phyloP scores from a whole-genome alignment of 495 filamentous ascomycete genomes.

The Umbilicaria muhlenbergii region DNA sequence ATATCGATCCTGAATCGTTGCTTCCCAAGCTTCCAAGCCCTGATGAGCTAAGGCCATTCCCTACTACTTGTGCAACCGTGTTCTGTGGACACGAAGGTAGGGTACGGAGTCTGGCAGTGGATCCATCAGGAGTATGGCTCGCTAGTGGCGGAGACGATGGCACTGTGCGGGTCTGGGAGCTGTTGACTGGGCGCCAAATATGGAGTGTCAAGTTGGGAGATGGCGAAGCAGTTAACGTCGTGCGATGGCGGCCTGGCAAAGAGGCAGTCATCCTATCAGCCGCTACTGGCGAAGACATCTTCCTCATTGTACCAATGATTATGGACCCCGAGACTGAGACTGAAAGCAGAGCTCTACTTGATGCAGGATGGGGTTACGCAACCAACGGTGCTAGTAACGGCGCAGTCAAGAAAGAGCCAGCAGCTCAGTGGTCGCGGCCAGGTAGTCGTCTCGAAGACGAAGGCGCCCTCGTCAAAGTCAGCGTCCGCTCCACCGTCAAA shows the following conservation, averaged over 20 bases:
- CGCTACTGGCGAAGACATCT: conserved; percentile 70
- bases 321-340: conserved; percentile 56
- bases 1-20: conserved; percentile 88
- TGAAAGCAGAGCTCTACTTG: conserved; percentile 56
- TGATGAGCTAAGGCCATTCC: conserved; percentile 85
- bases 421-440: conserved; percentile 73
- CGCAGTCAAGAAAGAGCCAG: conserved; percentile 54
- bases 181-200: conserved; percentile 70
- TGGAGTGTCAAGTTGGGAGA: conserved; percentile 70
- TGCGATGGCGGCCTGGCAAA: conserved; percentile 77
- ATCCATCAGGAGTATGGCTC: conserved; percentile 60
- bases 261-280: conserved; percentile 71
- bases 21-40: conserved; percentile 91
- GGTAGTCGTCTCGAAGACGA: conserved; percentile 53
- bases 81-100: conserved; percentile 81
- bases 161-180: conserved; percentile 80
- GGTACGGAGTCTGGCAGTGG: conserved; percentile 66
- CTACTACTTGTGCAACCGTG: conserved; percentile 67
- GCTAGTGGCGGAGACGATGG: conserved; percentile 94
- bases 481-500: conserved; percentile 71
- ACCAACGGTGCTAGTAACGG: conserved; percentile 46
- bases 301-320: conserved; percentile 63
- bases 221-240: conserved; percentile 70
- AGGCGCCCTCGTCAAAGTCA: conserved; percentile 61
- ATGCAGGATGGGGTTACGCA: conserved; percentile 83